phyloP scores from a whole-genome alignment of 2,329 filamentous ascomycete species.

The Uncinocarpus reesii region DNA sequence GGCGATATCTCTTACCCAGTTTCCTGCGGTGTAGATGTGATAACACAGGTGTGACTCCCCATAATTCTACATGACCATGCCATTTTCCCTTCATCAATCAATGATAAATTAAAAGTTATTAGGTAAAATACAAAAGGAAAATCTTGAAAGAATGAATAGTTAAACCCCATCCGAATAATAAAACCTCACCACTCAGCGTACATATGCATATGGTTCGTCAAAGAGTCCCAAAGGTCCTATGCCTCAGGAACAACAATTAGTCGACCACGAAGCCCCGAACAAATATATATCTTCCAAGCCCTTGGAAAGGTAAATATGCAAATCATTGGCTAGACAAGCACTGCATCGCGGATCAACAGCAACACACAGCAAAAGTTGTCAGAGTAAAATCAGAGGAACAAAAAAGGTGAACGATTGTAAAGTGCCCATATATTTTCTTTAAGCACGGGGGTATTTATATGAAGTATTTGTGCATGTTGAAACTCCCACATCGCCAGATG shows the following conservation, averaged over 20 bases:
- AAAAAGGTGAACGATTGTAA: constrained; percentile 1
- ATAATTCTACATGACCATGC: too few species aligned
- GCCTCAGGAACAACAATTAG: background rate
- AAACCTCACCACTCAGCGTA: background rate
- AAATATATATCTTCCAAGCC: background rate
- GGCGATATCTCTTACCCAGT: too few species aligned
- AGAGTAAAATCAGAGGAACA: background rate
- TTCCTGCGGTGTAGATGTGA: too few species aligned
- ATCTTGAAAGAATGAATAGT: constrained; percentile 6
- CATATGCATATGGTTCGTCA: background rate
- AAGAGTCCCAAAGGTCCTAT: background rate
- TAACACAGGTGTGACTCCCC: too few species aligned
- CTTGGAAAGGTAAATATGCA: background rate
- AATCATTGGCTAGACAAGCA: constrained; percentile 1
- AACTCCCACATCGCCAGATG: constrained; percentile 5
- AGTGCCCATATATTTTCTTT: background rate
- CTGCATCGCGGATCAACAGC: constrained; percentile 11
- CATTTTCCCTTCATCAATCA: background rate
- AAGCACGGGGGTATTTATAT: constrained; percentile 4
- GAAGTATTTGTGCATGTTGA: background rate
- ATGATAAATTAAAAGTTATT: constrained; percentile 7
- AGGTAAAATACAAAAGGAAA: constrained; percentile 7
- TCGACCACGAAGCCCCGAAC: background rate
- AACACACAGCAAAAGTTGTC: background rate
- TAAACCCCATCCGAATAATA: background rate